Evolutionary conservation across 768 basidiomycete species (phyloP).

Genomic region (Rossbeevera mucosa): DNA sequence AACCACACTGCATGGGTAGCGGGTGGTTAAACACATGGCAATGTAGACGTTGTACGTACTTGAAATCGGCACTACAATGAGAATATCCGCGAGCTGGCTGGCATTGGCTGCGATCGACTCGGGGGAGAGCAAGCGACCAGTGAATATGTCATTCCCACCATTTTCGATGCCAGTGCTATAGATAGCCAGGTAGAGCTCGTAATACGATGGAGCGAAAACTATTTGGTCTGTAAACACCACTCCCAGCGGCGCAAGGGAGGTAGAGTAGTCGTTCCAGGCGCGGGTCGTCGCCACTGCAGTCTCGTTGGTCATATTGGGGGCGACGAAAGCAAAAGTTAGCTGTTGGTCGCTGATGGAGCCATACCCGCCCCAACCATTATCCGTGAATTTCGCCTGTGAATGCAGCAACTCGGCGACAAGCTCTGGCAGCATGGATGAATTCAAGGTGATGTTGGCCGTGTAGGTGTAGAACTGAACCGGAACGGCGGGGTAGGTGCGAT

Average conservation of each 20-base stretch:
- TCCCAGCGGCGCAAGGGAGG: slow-evolving; percentile 7
- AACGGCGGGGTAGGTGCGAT: slow-evolving; percentile 38
- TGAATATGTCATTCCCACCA: slow-evolving; percentile 21
- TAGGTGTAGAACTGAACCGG: slow-evolving; percentile 32
- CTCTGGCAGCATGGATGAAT: slow-evolving; percentile 24
- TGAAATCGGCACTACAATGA: neutral
- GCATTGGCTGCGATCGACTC: slow-evolving; percentile 23
- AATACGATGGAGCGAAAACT: slow-evolving; percentile 1
- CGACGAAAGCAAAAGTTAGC: slow-evolving; percentile 21
- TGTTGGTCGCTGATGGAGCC: slow-evolving; percentile 2
- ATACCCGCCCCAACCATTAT: slow-evolving; percentile 44
- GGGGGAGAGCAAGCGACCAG: slow-evolving; percentile 30
- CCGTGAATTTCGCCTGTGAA: slow-evolving; percentile 36
- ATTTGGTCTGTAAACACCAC: neutral
- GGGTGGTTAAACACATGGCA: neutral
- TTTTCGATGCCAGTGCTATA: neutral
- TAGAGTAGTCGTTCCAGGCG: slow-evolving; percentile 30
- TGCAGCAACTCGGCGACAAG: slow-evolving; percentile 35
- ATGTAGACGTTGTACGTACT: neutral
- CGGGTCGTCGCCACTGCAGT: slow-evolving; percentile 33
- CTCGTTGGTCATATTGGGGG: slow-evolving; percentile 34
- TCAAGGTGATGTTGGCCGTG: slow-evolving; percentile 31
- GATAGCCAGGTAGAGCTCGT: neutral
- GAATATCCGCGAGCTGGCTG: slow-evolving; percentile 19
- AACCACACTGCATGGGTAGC: slow-evolving; percentile 10